Percentiles rank a stretch among this genome's conserved stretches.
phyloP scores from a whole-genome alignment of 805 yeast genomes.

The Saccharomycopsis vini region DNA sequence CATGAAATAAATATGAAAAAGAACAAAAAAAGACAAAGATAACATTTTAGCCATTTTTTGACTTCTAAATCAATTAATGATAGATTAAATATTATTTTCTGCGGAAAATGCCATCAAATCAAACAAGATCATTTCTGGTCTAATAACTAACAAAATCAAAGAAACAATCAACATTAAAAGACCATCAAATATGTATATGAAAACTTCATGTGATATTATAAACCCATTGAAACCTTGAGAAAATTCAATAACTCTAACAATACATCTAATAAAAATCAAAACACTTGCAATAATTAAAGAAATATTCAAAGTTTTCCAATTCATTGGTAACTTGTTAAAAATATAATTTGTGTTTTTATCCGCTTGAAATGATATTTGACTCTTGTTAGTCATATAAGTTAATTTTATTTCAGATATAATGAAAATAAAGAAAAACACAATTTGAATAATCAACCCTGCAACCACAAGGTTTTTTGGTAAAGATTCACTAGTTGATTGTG shows the following conservation, averaged over 20 bases:
- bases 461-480: constrained; percentile 23
- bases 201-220: constrained; percentile 51
- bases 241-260: constrained; percentile 67
- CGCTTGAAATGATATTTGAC: too few relatives aligned
- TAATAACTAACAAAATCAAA: too few relatives aligned
- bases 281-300: constrained; percentile 21
- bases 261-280: constrained; percentile 55
- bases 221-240: constrained; percentile 64
- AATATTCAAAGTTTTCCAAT: constrained; percentile 20
- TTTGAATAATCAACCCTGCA: constrained; percentile 27
- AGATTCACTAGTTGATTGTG: constrained; percentile 1
- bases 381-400: constrained; percentile 11
- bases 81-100: too few relatives aligned
- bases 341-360: not conserved
- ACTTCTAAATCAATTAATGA: too few relatives aligned
- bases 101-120: too few relatives aligned
- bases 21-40: too few relatives aligned
- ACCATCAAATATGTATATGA: constrained; percentile 52
- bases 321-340: not conserved
- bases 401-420: constrained; percentile 13
- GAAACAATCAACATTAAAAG: constrained; percentile 48
- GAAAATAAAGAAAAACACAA: constrained; percentile 26
- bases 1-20: too few relatives aligned
- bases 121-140: too few relatives aligned
- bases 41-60: too few relatives aligned